phyloP scores from a whole-genome alignment of 805 yeast genomes.

The Hanseniaspora clermontiae region DNA sequence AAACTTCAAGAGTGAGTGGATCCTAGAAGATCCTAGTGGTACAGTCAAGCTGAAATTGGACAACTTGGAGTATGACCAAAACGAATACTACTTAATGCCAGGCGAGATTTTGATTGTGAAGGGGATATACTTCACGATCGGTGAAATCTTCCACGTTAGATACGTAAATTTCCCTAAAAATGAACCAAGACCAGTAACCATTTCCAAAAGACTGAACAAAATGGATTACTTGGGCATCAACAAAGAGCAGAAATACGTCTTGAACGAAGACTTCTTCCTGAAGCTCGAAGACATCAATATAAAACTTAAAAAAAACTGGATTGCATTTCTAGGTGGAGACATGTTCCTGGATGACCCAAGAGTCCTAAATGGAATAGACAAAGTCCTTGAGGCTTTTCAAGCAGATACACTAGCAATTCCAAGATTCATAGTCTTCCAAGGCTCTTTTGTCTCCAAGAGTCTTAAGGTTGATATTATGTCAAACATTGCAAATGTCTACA shows the following conservation, averaged over 20 bases:
- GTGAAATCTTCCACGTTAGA: constrained; percentile 57
- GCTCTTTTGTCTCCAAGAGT: constrained; percentile 46
- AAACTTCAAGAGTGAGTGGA: constrained; percentile 54
- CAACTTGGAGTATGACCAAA: constrained; percentile 38
- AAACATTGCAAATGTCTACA: constrained; percentile 27
- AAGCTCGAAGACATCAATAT: constrained; percentile 47
- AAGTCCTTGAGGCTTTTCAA: constrained; percentile 45
- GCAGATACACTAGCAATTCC: constrained; percentile 37
- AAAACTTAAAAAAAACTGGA: constrained; percentile 41
- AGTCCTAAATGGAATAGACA: constrained; percentile 51
- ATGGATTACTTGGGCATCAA: constrained; percentile 69
- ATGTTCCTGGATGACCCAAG: constrained; percentile 49
- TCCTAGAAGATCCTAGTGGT: constrained; percentile 72
- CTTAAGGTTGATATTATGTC: constrained; percentile 4
- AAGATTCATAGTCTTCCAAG: constrained; percentile 60
- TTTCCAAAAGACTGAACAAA: constrained; percentile 35
- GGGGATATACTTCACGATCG: constrained; percentile 66
- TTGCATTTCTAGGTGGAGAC: constrained; percentile 66
- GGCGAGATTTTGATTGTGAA: constrained; percentile 75
- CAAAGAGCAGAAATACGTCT: constrained; percentile 39
- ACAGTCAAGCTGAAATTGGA: constrained; percentile 29
- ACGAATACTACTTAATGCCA: constrained; percentile 49
- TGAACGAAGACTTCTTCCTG: constrained; percentile 47
- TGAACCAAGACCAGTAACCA: constrained; percentile 53
- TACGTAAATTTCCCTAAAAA: constrained; percentile 79